Conservation (phyloP, 495 filamentous ascomycete species). For the Saxophila tyrrhenica region DNA sequence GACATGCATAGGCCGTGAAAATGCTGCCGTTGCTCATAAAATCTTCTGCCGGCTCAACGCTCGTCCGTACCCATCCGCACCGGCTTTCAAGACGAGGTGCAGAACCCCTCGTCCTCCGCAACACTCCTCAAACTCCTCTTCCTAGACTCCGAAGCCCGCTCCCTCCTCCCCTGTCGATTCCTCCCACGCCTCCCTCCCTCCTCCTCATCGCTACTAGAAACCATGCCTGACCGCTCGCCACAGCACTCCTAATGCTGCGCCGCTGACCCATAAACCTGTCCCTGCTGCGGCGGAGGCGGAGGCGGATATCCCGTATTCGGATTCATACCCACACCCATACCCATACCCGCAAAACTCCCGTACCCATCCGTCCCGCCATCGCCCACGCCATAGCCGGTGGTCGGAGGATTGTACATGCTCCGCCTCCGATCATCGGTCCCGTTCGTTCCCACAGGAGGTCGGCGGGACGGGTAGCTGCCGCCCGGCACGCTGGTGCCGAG, state of each 20-base stretch:
- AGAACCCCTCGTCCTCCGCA: too few species aligned
- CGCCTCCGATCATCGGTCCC: neutral
- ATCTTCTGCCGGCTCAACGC: too few species aligned
- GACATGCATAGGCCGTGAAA: too few species aligned
- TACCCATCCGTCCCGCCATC: slow-evolving; percentile 9
- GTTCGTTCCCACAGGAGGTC: neutral
- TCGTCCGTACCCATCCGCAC: too few species aligned
- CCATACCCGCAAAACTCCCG: slow-evolving; percentile 1
- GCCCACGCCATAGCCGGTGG: slow-evolving; percentile 2
- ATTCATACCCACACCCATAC: neutral
- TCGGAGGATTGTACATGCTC: neutral
- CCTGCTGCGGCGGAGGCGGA: neutral
- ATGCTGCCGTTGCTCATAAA: too few species aligned
- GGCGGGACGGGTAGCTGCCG: neutral
- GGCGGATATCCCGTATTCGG: neutral
- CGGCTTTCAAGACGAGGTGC: too few species aligned
- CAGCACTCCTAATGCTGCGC: neutral
- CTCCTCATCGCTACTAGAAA: neutral
- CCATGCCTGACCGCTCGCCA: neutral
- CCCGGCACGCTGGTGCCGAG: neutral
- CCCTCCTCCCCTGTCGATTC: too few species aligned
- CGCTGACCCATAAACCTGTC: neutral
- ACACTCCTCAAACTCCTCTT: too few species aligned
- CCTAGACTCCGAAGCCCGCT: too few species aligned
- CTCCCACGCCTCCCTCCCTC: neutral